A percentile compares a stretch with the other conserved stretches of the same genome.
phyloP scores from a whole-genome alignment of 1,284 basidiomycete genomes.

The Ceratobasidium sp. region DNA sequence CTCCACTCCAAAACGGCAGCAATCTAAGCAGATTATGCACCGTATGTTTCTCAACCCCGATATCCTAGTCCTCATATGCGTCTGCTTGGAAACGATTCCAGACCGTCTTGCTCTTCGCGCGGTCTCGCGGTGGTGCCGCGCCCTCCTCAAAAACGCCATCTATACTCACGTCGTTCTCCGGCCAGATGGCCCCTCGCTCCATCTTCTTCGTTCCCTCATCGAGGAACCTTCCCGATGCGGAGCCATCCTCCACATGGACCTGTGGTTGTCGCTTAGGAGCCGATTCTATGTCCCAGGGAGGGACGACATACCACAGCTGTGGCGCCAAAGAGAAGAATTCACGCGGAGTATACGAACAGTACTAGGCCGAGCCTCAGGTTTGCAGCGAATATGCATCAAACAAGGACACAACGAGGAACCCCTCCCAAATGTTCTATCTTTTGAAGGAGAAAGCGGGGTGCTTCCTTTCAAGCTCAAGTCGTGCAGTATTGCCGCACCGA shows the following conservation, averaged over 20 bases:
- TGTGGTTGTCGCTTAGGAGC: conserved; percentile 10
- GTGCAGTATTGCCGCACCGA: background rate
- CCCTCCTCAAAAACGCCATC: background rate
- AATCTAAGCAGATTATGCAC: background rate
- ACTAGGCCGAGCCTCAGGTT: conserved; percentile 1
- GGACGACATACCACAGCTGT: conserved; percentile 32
- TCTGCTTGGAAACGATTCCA: background rate
- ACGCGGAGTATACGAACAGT: conserved; percentile 1
- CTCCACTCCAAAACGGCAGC: background rate
- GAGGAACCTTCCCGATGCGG: conserved; percentile 7
- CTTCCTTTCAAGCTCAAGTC: conserved; percentile 38
- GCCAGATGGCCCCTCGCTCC: conserved; percentile 33
- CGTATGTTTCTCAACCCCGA: conserved; percentile 27
- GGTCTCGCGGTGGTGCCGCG: conserved; percentile 24
- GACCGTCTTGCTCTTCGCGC: conserved; percentile 17
- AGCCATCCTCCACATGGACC: conserved; percentile 9
- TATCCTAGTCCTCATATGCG: conserved; percentile 19
- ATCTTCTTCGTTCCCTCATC: conserved; percentile 3
- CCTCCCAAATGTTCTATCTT: background rate
- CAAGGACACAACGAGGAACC: background rate
- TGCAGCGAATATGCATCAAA: conserved; percentile 13
- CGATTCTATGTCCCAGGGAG: conserved; percentile 28
- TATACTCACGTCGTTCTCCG: conserved; percentile 15
- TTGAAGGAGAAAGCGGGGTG: background rate
- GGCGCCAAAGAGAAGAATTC: conserved; percentile 31